phyloP scores from a whole-genome alignment of 1,139 yeast genomes.

The Magnusiomyces magnusii region DNA sequence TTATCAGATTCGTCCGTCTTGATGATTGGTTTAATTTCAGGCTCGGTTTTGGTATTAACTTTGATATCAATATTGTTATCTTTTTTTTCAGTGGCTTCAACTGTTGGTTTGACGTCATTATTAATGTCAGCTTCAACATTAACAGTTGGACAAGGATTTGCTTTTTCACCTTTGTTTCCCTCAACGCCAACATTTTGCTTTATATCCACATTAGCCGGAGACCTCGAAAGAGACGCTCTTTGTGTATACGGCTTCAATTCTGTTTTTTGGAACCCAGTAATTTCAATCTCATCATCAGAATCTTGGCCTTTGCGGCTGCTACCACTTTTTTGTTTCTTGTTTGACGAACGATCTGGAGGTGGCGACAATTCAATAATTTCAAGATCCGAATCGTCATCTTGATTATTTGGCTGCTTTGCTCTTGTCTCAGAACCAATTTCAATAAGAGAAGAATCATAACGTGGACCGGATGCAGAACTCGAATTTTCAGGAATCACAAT shows the following conservation, averaged over 20 bases:
- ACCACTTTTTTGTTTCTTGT: neutral
- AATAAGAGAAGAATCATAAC: neutral
- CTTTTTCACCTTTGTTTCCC: no score
- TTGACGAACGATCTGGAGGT: neutral
- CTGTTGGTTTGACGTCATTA: no score
- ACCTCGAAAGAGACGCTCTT: neutral
- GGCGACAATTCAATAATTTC: neutral
- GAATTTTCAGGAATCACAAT: no score
- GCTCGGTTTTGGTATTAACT: neutral
- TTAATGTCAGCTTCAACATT: no score
- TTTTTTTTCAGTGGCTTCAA: no score
- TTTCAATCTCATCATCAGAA: constrained; percentile 1
- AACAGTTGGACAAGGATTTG: no score
- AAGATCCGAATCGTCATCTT: neutral
- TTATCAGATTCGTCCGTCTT: no score
- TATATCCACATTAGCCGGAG: neutral
- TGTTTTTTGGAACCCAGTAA: neutral
- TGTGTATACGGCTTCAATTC: neutral
- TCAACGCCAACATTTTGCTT: no score
- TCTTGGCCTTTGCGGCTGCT: neutral
- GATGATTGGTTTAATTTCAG: neutral
- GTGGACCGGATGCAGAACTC: no score
- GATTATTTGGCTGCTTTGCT: neutral
- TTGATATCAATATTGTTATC: neutral
- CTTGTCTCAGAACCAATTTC: neutral